These are phyloP conservation scores for Didymella pinodella DNA, from an alignment of 2,329 filamentous ascomycete species.

Conservation along the genomic window DNA sequence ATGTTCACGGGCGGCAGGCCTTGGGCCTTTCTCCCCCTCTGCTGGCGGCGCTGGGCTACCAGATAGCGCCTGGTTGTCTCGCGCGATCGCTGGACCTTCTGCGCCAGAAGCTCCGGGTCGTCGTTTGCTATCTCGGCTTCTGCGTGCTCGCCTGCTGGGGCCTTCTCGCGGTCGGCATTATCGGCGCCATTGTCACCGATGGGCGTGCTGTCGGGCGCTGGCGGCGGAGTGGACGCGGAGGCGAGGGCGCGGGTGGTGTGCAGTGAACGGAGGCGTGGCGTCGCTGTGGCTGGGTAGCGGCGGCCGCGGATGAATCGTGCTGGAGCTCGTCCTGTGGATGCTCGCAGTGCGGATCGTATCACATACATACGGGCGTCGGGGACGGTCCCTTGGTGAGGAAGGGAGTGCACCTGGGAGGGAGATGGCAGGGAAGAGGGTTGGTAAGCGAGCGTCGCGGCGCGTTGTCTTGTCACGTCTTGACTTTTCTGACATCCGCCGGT, in stretches of 20 bases:
- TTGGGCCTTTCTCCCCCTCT: slow-evolving; percentile 43
- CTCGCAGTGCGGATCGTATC: slow-evolving; percentile 53
- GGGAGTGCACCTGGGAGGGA: slow-evolving; percentile 30
- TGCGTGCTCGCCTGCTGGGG: slow-evolving; percentile 29
- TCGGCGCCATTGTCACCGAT: slow-evolving; percentile 33
- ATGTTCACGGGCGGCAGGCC: slow-evolving; percentile 56
- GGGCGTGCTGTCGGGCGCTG: slow-evolving; percentile 40
- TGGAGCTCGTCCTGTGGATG: slow-evolving; percentile 49
- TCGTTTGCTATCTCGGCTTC: slow-evolving; percentile 37
- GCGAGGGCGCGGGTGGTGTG: slow-evolving; percentile 44
- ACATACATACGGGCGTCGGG: slow-evolving; percentile 52
- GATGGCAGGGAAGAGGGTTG: slow-evolving; percentile 21
- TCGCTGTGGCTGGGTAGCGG: slow-evolving; percentile 41
- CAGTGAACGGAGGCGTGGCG: slow-evolving; percentile 43
- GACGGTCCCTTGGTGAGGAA: slow-evolving; percentile 16
- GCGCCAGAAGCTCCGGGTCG: slow-evolving; percentile 45
- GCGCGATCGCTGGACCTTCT: slow-evolving; percentile 48
- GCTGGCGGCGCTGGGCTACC: slow-evolving; percentile 46
- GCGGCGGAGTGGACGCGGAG: slow-evolving; percentile 38
- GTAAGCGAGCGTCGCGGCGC: slow-evolving; percentile 30
- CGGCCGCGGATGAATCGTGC: slow-evolving; percentile 49
- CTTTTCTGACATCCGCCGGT: slow-evolving; percentile 26
- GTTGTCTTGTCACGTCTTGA: slow-evolving; percentile 28
- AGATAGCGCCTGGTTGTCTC: slow-evolving; percentile 47
- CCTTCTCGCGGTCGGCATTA: slow-evolving; percentile 31